These are phyloP conservation scores for Myxozyma monticola DNA, from an alignment of 805 yeast species.

Conservation along the genomic window DNA sequence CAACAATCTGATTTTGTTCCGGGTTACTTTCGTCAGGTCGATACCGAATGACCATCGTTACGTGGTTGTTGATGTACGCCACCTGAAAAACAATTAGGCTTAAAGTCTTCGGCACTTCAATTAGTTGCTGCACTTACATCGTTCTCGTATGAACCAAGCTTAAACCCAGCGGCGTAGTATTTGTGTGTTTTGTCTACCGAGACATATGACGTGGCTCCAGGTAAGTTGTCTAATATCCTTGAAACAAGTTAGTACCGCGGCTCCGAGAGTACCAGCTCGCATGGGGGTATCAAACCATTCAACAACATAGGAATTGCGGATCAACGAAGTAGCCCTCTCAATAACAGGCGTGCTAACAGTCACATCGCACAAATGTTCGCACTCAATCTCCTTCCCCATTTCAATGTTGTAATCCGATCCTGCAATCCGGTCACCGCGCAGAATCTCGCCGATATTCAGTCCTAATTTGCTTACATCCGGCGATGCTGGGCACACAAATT, in stretches of 20 bases:
- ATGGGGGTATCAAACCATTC: conserved; percentile 59
- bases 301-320: conserved; percentile 68
- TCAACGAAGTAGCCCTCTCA: conserved; percentile 56
- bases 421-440: conserved; percentile 79
- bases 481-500: conserved; percentile 73
- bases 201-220: conserved; percentile 83
- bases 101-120: conserved; percentile 25
- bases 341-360: conserved; percentile 54
- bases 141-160: conserved; percentile 67
- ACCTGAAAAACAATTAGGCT: conserved; percentile 26
- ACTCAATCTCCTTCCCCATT: conserved; percentile 65
- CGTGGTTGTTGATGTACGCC: conserved; percentile 72
- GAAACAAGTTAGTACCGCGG: background rate
- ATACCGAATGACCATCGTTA: conserved; percentile 75
- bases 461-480: conserved; percentile 54
- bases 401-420: conserved; percentile 65
- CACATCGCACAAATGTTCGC: conserved; percentile 68
- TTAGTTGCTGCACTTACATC: conserved; percentile 34
- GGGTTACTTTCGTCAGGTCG: conserved; percentile 45
- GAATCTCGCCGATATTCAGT: conserved; percentile 70
- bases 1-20: conserved; percentile 57
- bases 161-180: conserved; percentile 84
- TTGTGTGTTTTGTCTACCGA: conserved; percentile 58
- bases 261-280: background rate
- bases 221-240: conserved; percentile 66